A percentile compares a stretch with the other conserved stretches of the same genome.
Conservation (phyloP, 345 rosid genomes). For the Raphanus raphanistrum region DNA sequence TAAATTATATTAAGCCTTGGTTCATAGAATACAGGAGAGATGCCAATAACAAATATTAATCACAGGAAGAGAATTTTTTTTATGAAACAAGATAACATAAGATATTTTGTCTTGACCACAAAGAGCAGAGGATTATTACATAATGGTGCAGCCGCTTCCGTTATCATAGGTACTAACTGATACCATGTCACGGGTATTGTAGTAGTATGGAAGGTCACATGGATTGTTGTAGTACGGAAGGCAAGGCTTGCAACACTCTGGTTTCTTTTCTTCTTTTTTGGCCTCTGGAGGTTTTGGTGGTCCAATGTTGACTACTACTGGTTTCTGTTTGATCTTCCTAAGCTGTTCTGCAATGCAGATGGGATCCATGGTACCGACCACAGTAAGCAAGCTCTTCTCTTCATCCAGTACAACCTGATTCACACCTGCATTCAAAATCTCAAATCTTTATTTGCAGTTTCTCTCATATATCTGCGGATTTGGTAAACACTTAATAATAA, state of each 20-base stretch:
- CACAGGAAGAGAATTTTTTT: background rate
- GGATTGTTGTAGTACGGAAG: constrained; percentile 10
- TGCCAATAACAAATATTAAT: constrained; percentile 11
- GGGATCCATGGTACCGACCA: constrained; percentile 42
- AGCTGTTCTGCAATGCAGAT: constrained; percentile 28
- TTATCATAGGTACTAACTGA: constrained; percentile 14
- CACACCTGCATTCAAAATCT: constrained; percentile 30
- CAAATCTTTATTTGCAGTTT: background rate
- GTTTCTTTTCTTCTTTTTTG: constrained; percentile 17
- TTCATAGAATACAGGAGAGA: background rate
- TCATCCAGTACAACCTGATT: constrained; percentile 31
- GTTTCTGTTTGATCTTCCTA: constrained; percentile 35
- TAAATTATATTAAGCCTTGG: constrained; percentile 23
- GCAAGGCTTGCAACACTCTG: constrained; percentile 20
- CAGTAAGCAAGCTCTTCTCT: constrained; percentile 39
- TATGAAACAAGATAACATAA: background rate
- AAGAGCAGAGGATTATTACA: constrained; percentile 12
- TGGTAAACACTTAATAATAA: background rate
- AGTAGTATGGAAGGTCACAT: constrained; percentile 18
- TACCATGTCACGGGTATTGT: constrained; percentile 8
- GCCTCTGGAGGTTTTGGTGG: constrained; percentile 31
- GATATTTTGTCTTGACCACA: background rate
- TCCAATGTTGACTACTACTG: constrained; percentile 37
- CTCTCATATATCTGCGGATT: background rate
- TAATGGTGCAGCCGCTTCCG: constrained; percentile 38